A percentile compares a stretch with the other conserved stretches of the same genome.
Evolutionary conservation across 352 stramenopile species (phyloP).

Genomic region (Phytophthora sp.): DNA sequence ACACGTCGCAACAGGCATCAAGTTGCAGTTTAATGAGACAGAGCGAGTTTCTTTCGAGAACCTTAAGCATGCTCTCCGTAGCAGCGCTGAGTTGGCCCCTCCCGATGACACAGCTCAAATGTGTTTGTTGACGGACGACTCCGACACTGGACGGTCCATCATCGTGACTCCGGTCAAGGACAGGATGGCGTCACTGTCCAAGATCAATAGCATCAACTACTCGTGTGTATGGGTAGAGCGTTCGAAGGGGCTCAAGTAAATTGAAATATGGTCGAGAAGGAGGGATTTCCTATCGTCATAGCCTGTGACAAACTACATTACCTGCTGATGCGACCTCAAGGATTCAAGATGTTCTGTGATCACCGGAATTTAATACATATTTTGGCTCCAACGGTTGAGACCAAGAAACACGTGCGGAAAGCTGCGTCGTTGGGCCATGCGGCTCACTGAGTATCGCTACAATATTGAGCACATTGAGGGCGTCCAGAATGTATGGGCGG

Average conservation of each 20-base stretch:
- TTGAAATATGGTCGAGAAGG: background rate
- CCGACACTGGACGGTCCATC: background rate
- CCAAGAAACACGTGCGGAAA: background rate
- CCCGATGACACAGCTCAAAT: background rate
- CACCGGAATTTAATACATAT: background rate
- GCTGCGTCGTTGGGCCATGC: background rate
- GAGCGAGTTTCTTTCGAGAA: background rate
- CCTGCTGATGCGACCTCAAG: background rate
- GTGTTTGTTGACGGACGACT: background rate
- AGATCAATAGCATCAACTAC: background rate
- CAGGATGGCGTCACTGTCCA: background rate
- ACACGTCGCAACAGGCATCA: background rate
- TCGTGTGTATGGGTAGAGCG: constrained; percentile 1
- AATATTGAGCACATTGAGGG: background rate
- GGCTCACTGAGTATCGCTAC: background rate
- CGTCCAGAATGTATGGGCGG: background rate
- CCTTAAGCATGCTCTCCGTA: background rate
- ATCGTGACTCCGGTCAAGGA: constrained; percentile 4
- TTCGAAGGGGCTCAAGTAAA: constrained; percentile 5
- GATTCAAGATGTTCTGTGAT: background rate
- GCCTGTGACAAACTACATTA: constrained; percentile 3
- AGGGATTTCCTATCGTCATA: background rate
- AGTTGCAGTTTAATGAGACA: background rate
- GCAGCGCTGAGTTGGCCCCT: background rate
- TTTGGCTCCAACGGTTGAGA: background rate